Evolutionary conservation across 2,329 filamentous ascomycete species (phyloP), one percentile per base, ranked within the genome.

Genomic region (Diaporthe vaccinii): DNA sequence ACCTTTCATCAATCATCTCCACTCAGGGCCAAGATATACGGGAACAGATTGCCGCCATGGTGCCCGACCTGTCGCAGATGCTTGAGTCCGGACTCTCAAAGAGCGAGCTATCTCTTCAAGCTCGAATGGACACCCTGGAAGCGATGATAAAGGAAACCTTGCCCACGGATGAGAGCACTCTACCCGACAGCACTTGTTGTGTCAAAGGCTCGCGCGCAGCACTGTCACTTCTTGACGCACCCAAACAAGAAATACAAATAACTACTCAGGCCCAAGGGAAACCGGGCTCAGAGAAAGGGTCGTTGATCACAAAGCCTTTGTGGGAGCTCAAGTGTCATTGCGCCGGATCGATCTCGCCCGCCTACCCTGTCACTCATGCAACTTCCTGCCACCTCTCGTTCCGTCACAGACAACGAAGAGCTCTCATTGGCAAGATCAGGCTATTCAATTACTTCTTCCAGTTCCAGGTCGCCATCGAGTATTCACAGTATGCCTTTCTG

Each of bases 371-470:
- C 8, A 69, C 65, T 8, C 65, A 69, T 2, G 65, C 65, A 9
- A 55, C 65, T 7, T 69, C 65, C 2, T 69, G 65, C 65, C 9
- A 69, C 15, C 65, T 69, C 5, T 69, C 65, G 28, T 4, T 69
- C 31, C 14, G 65, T 4, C 25, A 69, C n/a, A 39, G 46, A 41
- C 46, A 69, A 4, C 31, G 65, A 6, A 39, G 46, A 15, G 49
- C 65, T 41, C 46, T 69, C n/a, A 55, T 69, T 8, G 65, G 65
- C 2, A 69, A 69, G 2, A 12, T 69, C 8, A 69, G 9, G 46
- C 41, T 69, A 0, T 69, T 69, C 46, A 69, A 69, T 9, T 69
- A 69, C 22, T 55, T 69, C 8, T 69, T 69, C 5, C 65, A 69
- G 15, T 69, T 39, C 5, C 65, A 69, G 7, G n/a, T 69, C 8